A percentile compares a stretch with the other conserved stretches of the same genome.
Conservation (phyloP, 2,329 filamentous ascomycete species). For the Fusarium globosum region DNA sequence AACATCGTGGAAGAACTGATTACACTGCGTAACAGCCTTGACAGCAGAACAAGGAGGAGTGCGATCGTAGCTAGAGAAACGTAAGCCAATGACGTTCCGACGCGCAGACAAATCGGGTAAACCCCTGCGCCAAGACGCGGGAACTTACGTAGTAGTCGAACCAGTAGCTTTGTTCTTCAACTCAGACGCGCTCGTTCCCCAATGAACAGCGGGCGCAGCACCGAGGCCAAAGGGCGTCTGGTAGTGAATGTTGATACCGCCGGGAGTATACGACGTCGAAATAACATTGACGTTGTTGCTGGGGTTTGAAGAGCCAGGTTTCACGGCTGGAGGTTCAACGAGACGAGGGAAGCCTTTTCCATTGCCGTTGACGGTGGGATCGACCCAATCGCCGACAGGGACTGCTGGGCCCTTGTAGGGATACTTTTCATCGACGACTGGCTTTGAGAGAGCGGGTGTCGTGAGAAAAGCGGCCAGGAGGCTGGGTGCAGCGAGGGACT, state of each 20-base stretch:
- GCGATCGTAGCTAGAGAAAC: background rate
- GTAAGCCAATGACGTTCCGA: background rate
- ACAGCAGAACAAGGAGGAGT: background rate
- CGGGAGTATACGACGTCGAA: background rate
- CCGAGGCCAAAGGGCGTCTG: background rate
- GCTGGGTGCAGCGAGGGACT: background rate
- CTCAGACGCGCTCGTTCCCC: background rate
- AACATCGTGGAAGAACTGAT: conserved; percentile 5
- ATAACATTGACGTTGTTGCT: conserved; percentile 10
- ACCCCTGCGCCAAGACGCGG: background rate
- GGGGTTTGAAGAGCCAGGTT: background rate
- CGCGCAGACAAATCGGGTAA: background rate
- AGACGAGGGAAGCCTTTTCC: background rate
- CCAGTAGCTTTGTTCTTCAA: background rate
- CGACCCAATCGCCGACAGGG: conserved; percentile 8
- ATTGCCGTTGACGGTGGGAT: background rate
- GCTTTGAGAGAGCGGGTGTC: background rate
- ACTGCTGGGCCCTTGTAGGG: background rate
- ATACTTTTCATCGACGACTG: conserved; percentile 3
- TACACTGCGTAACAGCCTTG: background rate
- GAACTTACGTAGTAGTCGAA: background rate
- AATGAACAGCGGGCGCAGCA: background rate
- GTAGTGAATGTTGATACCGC: background rate
- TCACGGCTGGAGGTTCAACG: background rate
- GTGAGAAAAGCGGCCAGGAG: background rate